Evolutionary conservation across 352 stramenopile species (phyloP), one percentile per base, ranked within the genome.

Genomic region (Globisporangium spinosum): DNA sequence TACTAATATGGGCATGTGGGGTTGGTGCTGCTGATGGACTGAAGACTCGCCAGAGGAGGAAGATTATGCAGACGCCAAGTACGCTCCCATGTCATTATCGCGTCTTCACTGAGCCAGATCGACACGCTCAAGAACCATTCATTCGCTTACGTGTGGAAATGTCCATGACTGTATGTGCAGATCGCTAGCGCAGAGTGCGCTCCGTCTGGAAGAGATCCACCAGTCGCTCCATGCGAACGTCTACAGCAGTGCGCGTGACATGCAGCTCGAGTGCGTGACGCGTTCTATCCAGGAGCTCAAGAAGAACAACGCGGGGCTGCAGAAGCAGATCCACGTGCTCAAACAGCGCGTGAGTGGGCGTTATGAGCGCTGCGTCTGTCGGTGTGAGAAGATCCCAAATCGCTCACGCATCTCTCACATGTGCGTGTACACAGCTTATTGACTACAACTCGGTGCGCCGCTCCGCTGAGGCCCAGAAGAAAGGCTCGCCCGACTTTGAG

Each of bases 391-490:
- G 47, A 27, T 55, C 20, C n/a, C n/a, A 27, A 27, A 40, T 58
- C 27, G 7, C 13, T 25, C 15, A 60, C 32, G 12, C 29, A 22
- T 2, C 9, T 55, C 25, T 65, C 15, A 22, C 10, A 20, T 49
- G 22, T 25, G 10, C 17, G 7, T 54, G 12, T 20, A 53, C 10
- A 8, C 62, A 93, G 82, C 70, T 91, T 38, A 77, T 79, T n/a
- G 83, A 93, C 53, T 88, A 90, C 58, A 82, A 93, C 59, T 87
- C 81, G 22, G 76, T 87, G n/a, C 81, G 85, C 10, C 85, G 85
- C 17, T 83, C 80, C 29, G 76, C 80, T 35, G 84, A 92, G 62
- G 70, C 67, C 13, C 79, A 92, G 64, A 89, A 83, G 69, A 77
- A 72, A 43, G 85, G 76, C 64, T 74, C 80, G 54, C 78, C 78